Percentiles rank a stretch among this genome's conserved stretches.
Conservation (phyloP, 306 rosid species). For the Datisca glomerata region DNA sequence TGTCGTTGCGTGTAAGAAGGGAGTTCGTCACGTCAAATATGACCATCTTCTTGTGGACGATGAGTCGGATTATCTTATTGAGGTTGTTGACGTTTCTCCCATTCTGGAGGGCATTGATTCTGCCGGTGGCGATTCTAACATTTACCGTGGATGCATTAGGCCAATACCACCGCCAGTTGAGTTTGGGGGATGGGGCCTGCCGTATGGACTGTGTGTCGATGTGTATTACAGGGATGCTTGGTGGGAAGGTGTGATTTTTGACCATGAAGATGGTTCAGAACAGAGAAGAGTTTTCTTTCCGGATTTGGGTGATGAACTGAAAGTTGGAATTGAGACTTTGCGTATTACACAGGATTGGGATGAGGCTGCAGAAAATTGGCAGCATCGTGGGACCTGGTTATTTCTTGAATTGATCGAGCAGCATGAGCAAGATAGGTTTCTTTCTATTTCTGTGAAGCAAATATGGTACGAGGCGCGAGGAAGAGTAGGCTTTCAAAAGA, state of each 20-base stretch:
- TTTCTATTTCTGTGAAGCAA: constrained; percentile 60
- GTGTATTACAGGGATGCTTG: constrained; percentile 56
- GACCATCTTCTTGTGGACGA: constrained; percentile 34
- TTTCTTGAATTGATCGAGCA: constrained; percentile 67
- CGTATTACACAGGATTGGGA: constrained; percentile 74
- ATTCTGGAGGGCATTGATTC: constrained; percentile 28
- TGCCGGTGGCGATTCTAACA: constrained; percentile 1
- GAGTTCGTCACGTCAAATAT: constrained; percentile 37
- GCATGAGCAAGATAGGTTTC: constrained; percentile 19
- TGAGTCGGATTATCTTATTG: constrained; percentile 20
- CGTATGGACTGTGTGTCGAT: constrained; percentile 72
- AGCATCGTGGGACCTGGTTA: constrained; percentile 51
- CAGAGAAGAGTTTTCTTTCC: constrained; percentile 62
- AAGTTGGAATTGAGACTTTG: constrained; percentile 16
- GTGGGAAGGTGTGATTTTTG: constrained; percentile 97
- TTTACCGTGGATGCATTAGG: constrained; percentile 40
- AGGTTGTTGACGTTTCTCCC: constrained; percentile 33
- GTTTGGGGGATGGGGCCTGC: constrained; percentile 20
- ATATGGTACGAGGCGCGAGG: constrained; percentile 66
- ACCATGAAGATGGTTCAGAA: constrained; percentile 38
- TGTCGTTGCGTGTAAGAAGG: constrained; percentile 28
- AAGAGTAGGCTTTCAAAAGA: constrained; percentile 23
- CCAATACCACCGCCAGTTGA: constrained; percentile 38
- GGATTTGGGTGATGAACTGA: constrained; percentile 71
- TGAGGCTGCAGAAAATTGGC: constrained; percentile 47